Conservation (phyloP, 306 rosid genomes). For the Casuarina equisetifolia region DNA sequence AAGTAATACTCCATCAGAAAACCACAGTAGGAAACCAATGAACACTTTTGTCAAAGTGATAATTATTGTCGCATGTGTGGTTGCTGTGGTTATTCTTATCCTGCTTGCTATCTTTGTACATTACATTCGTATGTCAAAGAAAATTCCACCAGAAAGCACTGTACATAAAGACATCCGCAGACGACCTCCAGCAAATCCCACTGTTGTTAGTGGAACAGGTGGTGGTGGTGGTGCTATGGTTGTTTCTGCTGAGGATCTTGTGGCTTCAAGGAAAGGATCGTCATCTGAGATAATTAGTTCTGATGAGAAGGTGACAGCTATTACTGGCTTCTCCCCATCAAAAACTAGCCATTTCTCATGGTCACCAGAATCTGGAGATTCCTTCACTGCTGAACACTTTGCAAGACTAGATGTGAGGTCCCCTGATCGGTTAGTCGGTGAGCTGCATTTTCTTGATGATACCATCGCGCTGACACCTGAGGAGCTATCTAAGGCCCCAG, state of each 20-base stretch:
- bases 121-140: constrained; percentile 68
- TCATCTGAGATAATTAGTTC: constrained; percentile 67
- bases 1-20: constrained; percentile 32
- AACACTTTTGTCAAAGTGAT: constrained; percentile 73
- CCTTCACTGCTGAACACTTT: constrained; percentile 64
- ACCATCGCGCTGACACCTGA: constrained; percentile 74
- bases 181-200: constrained; percentile 46
- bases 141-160: constrained; percentile 46
- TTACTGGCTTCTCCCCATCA: constrained; percentile 78
- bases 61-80: constrained; percentile 82
- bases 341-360: constrained; percentile 80
- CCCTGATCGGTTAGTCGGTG: constrained; percentile 86
- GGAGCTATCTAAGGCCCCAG: constrained; percentile 94
- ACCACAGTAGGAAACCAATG: constrained; percentile 55
- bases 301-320: constrained; percentile 63
- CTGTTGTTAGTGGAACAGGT: constrained; percentile 49
- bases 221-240: constrained; percentile 58
- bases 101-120: constrained; percentile 81
- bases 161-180: constrained; percentile 45
- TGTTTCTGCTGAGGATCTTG: constrained; percentile 86
- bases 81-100: constrained; percentile 68
- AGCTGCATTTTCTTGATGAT: constrained; percentile 93
- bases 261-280: constrained; percentile 69
- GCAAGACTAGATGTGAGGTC: constrained; percentile 78
- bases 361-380: constrained; percentile 95